Conservation (phyloP, 441 rosid genomes). For the California macrophylla region DNA sequence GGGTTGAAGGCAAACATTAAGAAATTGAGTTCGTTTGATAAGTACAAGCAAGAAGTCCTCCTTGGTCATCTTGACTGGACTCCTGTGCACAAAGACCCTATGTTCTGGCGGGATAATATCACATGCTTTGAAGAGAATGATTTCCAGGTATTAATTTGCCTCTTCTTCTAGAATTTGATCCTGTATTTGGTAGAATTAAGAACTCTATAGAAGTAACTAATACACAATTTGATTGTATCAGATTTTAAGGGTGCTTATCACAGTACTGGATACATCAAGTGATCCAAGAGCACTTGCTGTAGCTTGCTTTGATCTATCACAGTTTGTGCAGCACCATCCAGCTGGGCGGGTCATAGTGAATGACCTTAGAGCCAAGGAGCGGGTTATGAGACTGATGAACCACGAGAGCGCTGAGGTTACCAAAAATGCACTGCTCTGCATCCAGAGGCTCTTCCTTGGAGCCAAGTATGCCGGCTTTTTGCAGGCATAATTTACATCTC, state of each 20-base stretch:
- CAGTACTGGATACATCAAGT: slow-evolving; percentile 75
- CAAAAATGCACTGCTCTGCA: slow-evolving; percentile 76
- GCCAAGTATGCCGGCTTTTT: slow-evolving; percentile 95
- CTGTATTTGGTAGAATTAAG: no score
- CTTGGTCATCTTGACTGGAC: slow-evolving; percentile 98
- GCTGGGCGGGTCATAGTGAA: slow-evolving; percentile 83
- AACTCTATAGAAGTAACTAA: no score
- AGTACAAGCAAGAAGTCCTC: slow-evolving; percentile 95
- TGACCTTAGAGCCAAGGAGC: slow-evolving; percentile 89
- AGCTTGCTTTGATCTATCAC: slow-evolving; percentile 89
- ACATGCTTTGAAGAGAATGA: slow-evolving; percentile 81
- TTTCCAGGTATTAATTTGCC: slow-evolving; percentile 58
- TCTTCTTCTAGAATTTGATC: background rate
- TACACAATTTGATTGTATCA: slow-evolving; percentile 19
- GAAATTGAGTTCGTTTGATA: slow-evolving; percentile 88
- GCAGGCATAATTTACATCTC: slow-evolving; percentile 43
- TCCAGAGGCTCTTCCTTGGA: slow-evolving; percentile 93
- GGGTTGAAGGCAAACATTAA: slow-evolving; percentile 72
- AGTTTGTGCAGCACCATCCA: slow-evolving; percentile 82
- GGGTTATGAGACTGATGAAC: slow-evolving; percentile 92
- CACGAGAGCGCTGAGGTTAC: slow-evolving; percentile 86
- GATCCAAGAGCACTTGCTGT: slow-evolving; percentile 84
- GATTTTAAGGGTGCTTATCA: slow-evolving; percentile 88
- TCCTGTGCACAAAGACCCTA: slow-evolving; percentile 89
- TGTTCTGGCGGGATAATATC: slow-evolving; percentile 92